phyloP scores from a whole-genome alignment of 805 yeast species.

The Yamadazyma akitaensis region DNA sequence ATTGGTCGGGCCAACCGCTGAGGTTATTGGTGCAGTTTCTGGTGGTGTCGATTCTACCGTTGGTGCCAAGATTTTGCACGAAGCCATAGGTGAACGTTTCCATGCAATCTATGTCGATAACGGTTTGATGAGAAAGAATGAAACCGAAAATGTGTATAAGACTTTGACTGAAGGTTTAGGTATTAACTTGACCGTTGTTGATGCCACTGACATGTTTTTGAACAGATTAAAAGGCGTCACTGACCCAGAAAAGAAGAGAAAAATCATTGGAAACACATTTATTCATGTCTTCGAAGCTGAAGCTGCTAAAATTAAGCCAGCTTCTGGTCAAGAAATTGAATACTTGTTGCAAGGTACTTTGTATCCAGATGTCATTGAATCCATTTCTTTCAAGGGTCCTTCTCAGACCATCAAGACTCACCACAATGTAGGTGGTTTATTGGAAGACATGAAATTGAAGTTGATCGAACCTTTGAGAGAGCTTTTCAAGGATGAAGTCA shows the following conservation, averaged over 20 bases:
- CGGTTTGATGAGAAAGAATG: constrained; percentile 95
- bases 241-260: constrained; percentile 98
- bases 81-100: constrained; percentile 98
- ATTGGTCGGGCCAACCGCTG: constrained; percentile 95
- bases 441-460: constrained; percentile 97
- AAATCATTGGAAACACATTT: constrained; percentile 96
- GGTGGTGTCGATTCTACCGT: constrained; percentile 99
- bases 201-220: constrained; percentile 88
- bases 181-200: constrained; percentile 90
- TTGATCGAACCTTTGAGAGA: constrained; percentile 98
- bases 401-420: constrained; percentile 99
- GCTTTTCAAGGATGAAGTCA: constrained; percentile 97
- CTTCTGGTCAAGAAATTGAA: constrained; percentile 86
- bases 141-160: constrained; percentile 82
- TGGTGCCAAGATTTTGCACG: constrained; percentile 96
- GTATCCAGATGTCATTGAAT: constrained; percentile 98
- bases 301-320: constrained; percentile 88
- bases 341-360: constrained; percentile 94
- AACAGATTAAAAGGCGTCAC: constrained; percentile 86
- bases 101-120: constrained; percentile 98
- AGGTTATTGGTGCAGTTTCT: constrained; percentile 98
- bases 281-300: constrained; percentile 96
- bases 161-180: constrained; percentile 92
- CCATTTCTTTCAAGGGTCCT: constrained; percentile 98
- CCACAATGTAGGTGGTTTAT: constrained; percentile 97